These are phyloP conservation scores for Arthroderma sp. DNA, from an alignment of 2,329 filamentous ascomycete species.

Conservation along the genomic window DNA sequence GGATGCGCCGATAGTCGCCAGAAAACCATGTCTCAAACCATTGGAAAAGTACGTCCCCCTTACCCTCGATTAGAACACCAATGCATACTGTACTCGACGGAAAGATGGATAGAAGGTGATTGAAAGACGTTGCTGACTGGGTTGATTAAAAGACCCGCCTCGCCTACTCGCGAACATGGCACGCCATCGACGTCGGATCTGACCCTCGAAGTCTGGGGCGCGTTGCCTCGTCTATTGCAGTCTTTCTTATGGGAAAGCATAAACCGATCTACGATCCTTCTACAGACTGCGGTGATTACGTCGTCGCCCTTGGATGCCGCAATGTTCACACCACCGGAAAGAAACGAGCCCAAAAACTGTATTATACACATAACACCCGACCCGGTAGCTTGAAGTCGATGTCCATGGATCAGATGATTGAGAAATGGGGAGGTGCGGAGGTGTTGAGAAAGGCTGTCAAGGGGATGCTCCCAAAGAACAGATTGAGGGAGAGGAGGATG, in stretches of 20 bases:
- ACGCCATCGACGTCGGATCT: conserved; percentile 65
- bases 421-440: conserved; percentile 86
- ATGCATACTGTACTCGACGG: neutral
- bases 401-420: conserved; percentile 90
- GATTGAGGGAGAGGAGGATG: conserved; percentile 74
- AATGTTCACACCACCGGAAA: conserved; percentile 79
- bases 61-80: no score
- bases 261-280: conserved; percentile 97
- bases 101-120: neutral
- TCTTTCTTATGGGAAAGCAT: conserved; percentile 93
- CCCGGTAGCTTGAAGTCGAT: conserved; percentile 78
- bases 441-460: conserved; percentile 82
- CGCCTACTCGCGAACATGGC: conserved; percentile 93
- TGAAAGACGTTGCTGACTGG: neutral
- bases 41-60: conserved; percentile 4
- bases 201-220: conserved; percentile 73
- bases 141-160: conserved; percentile 60
- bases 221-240: conserved; percentile 74
- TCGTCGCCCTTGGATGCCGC: conserved; percentile 82
- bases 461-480: conserved; percentile 97
- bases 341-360: conserved; percentile 87
- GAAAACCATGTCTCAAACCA: conserved; percentile 3
- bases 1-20: neutral
- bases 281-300: conserved; percentile 97
- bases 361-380: conserved; percentile 87